Percentiles rank a stretch among this genome's conserved stretches.
These are phyloP conservation scores for Populus hybrid DNA, from an alignment of 441 rosid genomes.

Conservation along the genomic window DNA sequence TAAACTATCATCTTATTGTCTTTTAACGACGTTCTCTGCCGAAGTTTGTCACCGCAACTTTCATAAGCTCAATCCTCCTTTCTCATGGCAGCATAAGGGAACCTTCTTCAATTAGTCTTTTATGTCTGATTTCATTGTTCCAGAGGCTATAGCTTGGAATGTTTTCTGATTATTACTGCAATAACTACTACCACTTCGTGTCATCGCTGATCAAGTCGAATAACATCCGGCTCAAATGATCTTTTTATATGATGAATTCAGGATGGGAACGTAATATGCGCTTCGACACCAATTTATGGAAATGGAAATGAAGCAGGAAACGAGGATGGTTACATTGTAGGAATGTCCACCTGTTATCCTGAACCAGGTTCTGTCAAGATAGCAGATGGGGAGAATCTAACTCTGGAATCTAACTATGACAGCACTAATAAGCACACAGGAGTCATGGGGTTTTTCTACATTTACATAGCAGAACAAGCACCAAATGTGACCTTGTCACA, in stretches of 20 bases:
- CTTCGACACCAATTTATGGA: slow-evolving; percentile 62
- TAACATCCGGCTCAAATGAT: too few species aligned
- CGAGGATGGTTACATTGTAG: slow-evolving; percentile 80
- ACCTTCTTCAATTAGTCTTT: too few species aligned
- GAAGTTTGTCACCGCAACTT: neutral
- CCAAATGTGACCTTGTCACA: slow-evolving; percentile 28
- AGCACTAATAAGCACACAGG: slow-evolving; percentile 46
- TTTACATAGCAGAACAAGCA: slow-evolving; percentile 51
- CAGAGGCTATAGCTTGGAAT: neutral
- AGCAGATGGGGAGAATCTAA: slow-evolving; percentile 47
- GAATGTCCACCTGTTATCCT: slow-evolving; percentile 89
- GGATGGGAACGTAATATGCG: slow-evolving; percentile 62
- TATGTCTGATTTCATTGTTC: too few species aligned
- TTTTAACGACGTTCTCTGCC: neutral
- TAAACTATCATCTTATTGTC: neutral
- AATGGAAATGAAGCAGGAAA: slow-evolving; percentile 74
- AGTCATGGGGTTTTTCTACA: slow-evolving; percentile 76
- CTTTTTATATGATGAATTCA: slow-evolving; percentile 16
- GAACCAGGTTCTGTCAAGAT: slow-evolving; percentile 60
- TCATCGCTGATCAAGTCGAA: neutral
- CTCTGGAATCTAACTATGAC: slow-evolving; percentile 62
- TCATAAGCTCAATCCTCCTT: neutral
- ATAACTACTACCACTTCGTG: neutral
- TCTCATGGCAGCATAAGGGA: too few species aligned
- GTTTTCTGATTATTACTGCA: neutral